Conservation (phyloP, 2,329 filamentous ascomycete species). For the Elsinoe arachidis region DNA sequence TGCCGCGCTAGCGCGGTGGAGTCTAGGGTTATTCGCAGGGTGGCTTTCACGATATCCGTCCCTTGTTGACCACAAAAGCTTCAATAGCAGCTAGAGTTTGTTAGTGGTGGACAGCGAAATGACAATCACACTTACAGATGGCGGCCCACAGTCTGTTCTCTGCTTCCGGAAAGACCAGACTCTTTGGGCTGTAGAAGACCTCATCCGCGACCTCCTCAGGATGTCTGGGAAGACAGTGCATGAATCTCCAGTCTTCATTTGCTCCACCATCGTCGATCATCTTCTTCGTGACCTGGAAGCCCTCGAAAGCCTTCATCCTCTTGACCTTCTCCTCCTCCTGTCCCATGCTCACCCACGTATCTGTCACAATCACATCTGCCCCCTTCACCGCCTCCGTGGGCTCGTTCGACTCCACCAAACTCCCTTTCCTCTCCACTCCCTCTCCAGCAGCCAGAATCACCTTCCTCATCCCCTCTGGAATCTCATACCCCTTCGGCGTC, state of each 20-base stretch:
- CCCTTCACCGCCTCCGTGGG: slow-evolving; percentile 79
- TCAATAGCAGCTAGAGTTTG: slow-evolving; percentile 59
- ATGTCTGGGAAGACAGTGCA: slow-evolving; percentile 94
- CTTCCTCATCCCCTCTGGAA: slow-evolving; percentile 64
- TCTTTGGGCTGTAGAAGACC: slow-evolving; percentile 81
- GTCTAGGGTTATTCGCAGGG: neutral
- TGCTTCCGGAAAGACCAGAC: slow-evolving; percentile 85
- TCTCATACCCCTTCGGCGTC: slow-evolving; percentile 74
- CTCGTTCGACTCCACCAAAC: slow-evolving; percentile 63
- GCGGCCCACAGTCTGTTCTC: slow-evolving; percentile 93
- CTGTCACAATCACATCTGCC: slow-evolving; percentile 86
- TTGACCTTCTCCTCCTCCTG: slow-evolving; percentile 78
- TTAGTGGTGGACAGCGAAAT: slow-evolving; percentile 15
- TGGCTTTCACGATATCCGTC: slow-evolving; percentile 48
- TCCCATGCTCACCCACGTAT: slow-evolving; percentile 98
- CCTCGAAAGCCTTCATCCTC: slow-evolving; percentile 70
- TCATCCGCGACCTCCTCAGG: slow-evolving; percentile 88
- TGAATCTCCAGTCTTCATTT: slow-evolving; percentile 87
- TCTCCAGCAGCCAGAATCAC: slow-evolving; percentile 59
- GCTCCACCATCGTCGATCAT: slow-evolving; percentile 77
- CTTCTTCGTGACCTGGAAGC: slow-evolving; percentile 85
- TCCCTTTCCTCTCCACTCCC: slow-evolving; percentile 52
- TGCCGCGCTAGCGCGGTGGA: neutral
- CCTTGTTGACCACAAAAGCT: slow-evolving; percentile 89
- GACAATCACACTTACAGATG: slow-evolving; percentile 49